Percentiles rank a stretch among this genome's conserved stretches.
Conservation (phyloP, 148 eudicot genomes). For the Cornus controversa region DNA sequence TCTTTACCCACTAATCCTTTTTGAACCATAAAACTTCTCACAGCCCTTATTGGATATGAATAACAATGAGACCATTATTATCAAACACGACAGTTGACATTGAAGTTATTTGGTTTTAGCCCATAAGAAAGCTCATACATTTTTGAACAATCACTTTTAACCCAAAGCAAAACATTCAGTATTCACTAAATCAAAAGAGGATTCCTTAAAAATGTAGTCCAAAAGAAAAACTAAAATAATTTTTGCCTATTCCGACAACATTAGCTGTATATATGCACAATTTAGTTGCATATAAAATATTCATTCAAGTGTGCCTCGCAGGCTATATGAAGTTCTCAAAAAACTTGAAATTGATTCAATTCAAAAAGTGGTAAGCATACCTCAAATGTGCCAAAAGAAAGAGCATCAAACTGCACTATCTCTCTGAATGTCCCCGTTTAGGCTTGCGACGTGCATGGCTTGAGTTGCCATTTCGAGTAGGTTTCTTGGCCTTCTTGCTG, state of each 20-base stretch:
- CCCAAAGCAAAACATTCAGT: background rate
- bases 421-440: conserved; percentile 71
- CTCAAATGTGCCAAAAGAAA: conserved; percentile 7
- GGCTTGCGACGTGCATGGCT: conserved; percentile 69
- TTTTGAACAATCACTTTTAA: background rate
- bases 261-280: too few species aligned
- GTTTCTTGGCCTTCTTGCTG: conserved; percentile 56
- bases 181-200: background rate
- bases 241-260: background rate
- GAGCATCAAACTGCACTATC: conserved; percentile 28
- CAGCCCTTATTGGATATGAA: too few species aligned
- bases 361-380: background rate
- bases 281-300: too few species aligned
- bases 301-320: background rate
- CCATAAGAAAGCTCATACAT: too few species aligned
- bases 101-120: background rate
- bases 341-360: background rate
- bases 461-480: conserved; percentile 38
- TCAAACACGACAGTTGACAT: too few species aligned
- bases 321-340: background rate
- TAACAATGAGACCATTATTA: background rate
- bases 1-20: background rate
- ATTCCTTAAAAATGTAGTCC: background rate
- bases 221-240: too few species aligned
- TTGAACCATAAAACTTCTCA: background rate